A percentile compares a stretch with the other conserved stretches of the same genome.
These are phyloP conservation scores for Blakeslea trispora DNA, from an alignment of 371 early-diverging fungal species.

Conservation along the genomic window DNA sequence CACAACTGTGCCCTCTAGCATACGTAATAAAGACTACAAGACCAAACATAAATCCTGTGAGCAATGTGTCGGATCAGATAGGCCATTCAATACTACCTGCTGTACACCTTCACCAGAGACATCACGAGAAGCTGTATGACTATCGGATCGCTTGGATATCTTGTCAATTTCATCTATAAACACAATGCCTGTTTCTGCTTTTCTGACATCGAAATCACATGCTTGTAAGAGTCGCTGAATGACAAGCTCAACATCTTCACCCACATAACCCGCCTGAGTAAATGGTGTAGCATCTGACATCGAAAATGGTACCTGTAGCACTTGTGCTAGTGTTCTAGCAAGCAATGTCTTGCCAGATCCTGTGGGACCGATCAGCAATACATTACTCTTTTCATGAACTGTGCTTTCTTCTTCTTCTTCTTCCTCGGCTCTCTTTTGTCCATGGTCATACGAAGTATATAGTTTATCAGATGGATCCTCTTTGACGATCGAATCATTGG, in stretches of 20 bases:
- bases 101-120: constrained; percentile 95
- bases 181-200: constrained; percentile 88
- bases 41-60: too few relatives aligned
- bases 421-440: background rate
- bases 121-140: constrained; percentile 80
- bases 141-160: constrained; percentile 77
- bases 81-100: constrained; percentile 48
- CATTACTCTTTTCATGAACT: constrained; percentile 87
- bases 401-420: constrained; percentile 35
- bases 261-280: constrained; percentile 94
- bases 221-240: constrained; percentile 85
- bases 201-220: constrained; percentile 84
- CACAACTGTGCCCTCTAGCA: constrained; percentile 89
- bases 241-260: constrained; percentile 90
- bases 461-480: constrained; percentile 7
- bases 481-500: constrained; percentile 11
- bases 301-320: constrained; percentile 88
- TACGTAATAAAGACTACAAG: constrained; percentile 66
- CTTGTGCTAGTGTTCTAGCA: constrained; percentile 82
- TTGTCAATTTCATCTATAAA: constrained; percentile 96
- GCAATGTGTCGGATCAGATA: too few relatives aligned
- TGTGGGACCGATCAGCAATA: constrained; percentile 84
- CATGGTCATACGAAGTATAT: background rate
- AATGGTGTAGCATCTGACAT: constrained; percentile 94
- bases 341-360: constrained; percentile 85